Percentiles rank a stretch among this genome's conserved stretches.
These are phyloP conservation scores for Boletus vinaceobasis DNA, from an alignment of 768 basidiomycete genomes.

Conservation along the genomic window DNA sequence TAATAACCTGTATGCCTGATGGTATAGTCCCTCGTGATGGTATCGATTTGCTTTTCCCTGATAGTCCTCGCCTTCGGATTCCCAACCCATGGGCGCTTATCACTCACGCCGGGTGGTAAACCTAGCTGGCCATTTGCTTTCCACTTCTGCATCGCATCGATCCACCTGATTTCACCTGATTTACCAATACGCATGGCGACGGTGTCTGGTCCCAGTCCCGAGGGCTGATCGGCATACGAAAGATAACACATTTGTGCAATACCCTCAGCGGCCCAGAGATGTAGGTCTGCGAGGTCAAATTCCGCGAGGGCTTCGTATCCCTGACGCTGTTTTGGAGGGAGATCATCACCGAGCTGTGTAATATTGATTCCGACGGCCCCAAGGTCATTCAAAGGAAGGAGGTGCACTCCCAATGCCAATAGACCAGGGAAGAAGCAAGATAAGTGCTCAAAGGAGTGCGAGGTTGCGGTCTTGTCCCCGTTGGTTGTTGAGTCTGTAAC, in stretches of 20 bases:
- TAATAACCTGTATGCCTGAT: conserved; percentile 47
- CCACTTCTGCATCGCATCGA: conserved; percentile 43
- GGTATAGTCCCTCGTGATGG: conserved; percentile 50
- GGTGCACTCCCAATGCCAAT: conserved; percentile 65
- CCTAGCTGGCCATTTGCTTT: conserved; percentile 43
- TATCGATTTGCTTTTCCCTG: conserved; percentile 20
- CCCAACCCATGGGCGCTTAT: conserved; percentile 31
- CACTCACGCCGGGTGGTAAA: conserved; percentile 51
- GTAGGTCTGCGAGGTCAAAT: conserved; percentile 58
- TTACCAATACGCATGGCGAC: conserved; percentile 35
- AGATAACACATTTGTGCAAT: conserved; percentile 69
- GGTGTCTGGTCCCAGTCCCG: conserved; percentile 66
- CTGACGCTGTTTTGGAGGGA: conserved; percentile 16
- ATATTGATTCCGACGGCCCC: conserved; percentile 46
- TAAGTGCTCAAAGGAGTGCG: conserved; percentile 65
- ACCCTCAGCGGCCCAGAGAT: conserved; percentile 74
- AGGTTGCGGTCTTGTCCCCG: conserved; percentile 33
- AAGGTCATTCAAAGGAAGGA: conserved; percentile 55
- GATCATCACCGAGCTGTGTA: conserved; percentile 31
- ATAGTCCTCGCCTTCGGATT: conserved; percentile 18
- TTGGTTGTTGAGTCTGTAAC: conserved; percentile 50
- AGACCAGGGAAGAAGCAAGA: conserved; percentile 78
- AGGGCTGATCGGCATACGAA: conserved; percentile 66
- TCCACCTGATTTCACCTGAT: conserved; percentile 25
- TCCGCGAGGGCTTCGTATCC: conserved; percentile 40